Base-by-base conservation (phyloP, 2,329 filamentous ascomycete genomes). In the Trichoderma sp. region DNA sequence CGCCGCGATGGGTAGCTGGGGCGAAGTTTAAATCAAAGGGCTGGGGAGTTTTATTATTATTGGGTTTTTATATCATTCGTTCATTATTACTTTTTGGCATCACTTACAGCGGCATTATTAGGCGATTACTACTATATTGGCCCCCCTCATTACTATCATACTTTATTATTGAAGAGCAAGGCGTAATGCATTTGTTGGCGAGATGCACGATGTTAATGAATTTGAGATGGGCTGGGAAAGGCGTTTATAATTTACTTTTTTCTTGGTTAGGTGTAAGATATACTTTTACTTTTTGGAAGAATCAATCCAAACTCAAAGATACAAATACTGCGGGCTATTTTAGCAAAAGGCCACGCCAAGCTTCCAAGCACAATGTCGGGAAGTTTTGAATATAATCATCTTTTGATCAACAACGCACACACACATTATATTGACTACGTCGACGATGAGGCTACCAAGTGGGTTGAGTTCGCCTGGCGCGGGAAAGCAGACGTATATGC, bases 1-100 rank as follows among this genome's bases (percentile, higher is more conserved):
- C 49, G 90, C 89, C 1, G 87, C 87, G 10, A 88, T 92, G 84
- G 92, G 92, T 19, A 90, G 87, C 73, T 96, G 92, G 92, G 92
- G 92, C 11, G 92, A 95, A 80, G 87, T 91, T 31, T 91, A 74
- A 47, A 47, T 1, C 79, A 37, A 49, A 31, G 43, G 31, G 73
- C 72, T 24, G 35, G n/a, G 33, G 11, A 35, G 10, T 3, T 7
- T 43, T 53, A 43, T 21, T 19, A 49, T 52, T 14, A 24, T 24
- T 31, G 57, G 19, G 14, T 60, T 37, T 31, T 58, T 53, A 53
- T 13, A 53, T 29, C 27, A 55, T 29, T 29, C 53, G 31, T 57
- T 58, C 24, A 43, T 31, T 57, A 35, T 57, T 21, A 33, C 33
- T 57, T 67, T 49, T 16, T 24, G 21, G 56, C 65, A 61, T 68